These are phyloP conservation scores for Hymenoscyphus occultus DNA, from an alignment of 2,329 filamentous ascomycete species.

Conservation along the genomic window DNA sequence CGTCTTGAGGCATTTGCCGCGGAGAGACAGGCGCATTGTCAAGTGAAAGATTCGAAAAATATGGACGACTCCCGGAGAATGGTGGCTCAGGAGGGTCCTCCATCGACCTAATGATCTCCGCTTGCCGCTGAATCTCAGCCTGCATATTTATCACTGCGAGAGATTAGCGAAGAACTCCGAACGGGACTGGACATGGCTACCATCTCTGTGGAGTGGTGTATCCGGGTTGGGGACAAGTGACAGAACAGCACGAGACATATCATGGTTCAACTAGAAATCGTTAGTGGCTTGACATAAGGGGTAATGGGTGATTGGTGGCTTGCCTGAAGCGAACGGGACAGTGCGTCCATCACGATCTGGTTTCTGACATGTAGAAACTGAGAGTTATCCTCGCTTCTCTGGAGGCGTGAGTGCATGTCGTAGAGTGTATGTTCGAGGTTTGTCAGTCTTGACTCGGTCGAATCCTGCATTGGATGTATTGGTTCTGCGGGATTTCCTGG, in stretches of 20 bases:
- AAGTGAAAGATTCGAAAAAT: slow-evolving; percentile 57
- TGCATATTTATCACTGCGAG: slow-evolving; percentile 54
- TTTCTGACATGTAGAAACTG: slow-evolving; percentile 77
- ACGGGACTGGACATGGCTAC: slow-evolving; percentile 50
- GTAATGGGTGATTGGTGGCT: slow-evolving; percentile 27
- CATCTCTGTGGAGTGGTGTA: slow-evolving; percentile 74
- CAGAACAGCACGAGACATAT: slow-evolving; percentile 73
- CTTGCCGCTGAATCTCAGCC: slow-evolving; percentile 58
- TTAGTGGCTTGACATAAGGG: slow-evolving; percentile 52
- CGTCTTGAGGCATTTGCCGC: slow-evolving; percentile 81
- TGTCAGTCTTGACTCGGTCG: slow-evolving; percentile 69
- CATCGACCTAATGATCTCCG: slow-evolving; percentile 53
- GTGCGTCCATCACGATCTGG: slow-evolving; percentile 75
- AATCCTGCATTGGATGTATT: slow-evolving; percentile 68
- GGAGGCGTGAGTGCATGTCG: slow-evolving; percentile 72
- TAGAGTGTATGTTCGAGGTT: slow-evolving; percentile 79
- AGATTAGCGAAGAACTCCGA: slow-evolving; percentile 29
- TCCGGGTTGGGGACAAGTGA: slow-evolving; percentile 73
- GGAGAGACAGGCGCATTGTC: slow-evolving; percentile 83
- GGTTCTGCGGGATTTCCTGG: slow-evolving; percentile 82
- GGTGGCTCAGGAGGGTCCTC: slow-evolving; percentile 67
- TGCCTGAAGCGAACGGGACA: slow-evolving; percentile 69
- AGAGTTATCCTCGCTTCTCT: slow-evolving; percentile 79
- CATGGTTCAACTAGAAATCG: slow-evolving; percentile 69
- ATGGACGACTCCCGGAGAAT: slow-evolving; percentile 62